Conservation (phyloP, 1,139 yeast species). For the Meyerozyma carpophila region DNA sequence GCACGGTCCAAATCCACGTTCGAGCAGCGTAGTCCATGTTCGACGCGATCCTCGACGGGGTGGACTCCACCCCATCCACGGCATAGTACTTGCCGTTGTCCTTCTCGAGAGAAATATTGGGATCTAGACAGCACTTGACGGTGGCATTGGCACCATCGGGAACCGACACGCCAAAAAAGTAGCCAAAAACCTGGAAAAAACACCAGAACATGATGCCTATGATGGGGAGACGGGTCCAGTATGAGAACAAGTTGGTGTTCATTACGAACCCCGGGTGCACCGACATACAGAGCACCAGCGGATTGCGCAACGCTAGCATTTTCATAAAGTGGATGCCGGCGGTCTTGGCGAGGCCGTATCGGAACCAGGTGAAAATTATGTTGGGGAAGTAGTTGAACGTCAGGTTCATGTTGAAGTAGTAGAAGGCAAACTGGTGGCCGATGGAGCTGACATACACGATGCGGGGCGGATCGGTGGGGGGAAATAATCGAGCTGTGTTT, state of each 20-base stretch:
- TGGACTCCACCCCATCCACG: slow-evolving; percentile 50
- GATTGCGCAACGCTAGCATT: slow-evolving; percentile 60
- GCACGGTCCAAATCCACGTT: slow-evolving; percentile 83
- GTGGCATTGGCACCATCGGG: slow-evolving; percentile 72
- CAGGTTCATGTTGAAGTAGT: slow-evolving; percentile 44
- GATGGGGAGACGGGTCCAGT: slow-evolving; percentile 74
- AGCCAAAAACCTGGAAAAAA: slow-evolving; percentile 61
- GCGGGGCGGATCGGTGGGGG: slow-evolving; percentile 38
- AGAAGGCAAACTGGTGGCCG: slow-evolving; percentile 57
- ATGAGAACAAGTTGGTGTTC: slow-evolving; percentile 69
- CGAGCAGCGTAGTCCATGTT: slow-evolving; percentile 60
- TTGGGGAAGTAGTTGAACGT: slow-evolving; percentile 60
- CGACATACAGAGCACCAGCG: slow-evolving; percentile 57
- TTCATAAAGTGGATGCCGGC: slow-evolving; percentile 75
- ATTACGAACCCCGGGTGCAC: slow-evolving; percentile 87
- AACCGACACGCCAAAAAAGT: slow-evolving; percentile 61
- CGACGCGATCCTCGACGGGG: slow-evolving; percentile 54
- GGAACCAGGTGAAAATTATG: slow-evolving; percentile 66
- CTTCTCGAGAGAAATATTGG: slow-evolving; percentile 40
- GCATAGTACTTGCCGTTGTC: slow-evolving; percentile 69
- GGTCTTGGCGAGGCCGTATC: slow-evolving; percentile 77
- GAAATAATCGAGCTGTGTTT: slow-evolving; percentile 15
- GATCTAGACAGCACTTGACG: slow-evolving; percentile 58
- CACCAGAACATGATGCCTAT: slow-evolving; percentile 71
- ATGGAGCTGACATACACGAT: slow-evolving; percentile 66